phyloP scores from a whole-genome alignment of 2,329 filamentous ascomycete genomes.

The Diaporthe eres region DNA sequence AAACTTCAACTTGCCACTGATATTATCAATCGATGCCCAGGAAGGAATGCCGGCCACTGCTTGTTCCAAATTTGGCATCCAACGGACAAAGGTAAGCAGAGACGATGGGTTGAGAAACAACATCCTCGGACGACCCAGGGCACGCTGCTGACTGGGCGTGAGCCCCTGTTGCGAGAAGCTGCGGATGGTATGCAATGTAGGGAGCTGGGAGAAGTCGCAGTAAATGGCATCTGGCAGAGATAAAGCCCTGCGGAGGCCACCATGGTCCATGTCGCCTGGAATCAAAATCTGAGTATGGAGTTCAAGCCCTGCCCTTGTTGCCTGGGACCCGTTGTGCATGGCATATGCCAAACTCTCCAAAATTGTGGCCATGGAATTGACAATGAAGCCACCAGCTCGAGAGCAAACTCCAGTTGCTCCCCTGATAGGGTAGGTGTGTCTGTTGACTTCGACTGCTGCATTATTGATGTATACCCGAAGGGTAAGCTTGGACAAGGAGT shows the following conservation, averaged over 20 bases:
- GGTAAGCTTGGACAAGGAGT: not conserved
- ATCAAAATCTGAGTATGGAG: not conserved
- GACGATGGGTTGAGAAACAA: not conserved
- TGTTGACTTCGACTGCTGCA: rapidly evolving
- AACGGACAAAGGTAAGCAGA: not conserved
- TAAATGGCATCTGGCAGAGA: not conserved
- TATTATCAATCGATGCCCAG: rapidly evolving
- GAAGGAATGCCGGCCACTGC: rapidly evolving
- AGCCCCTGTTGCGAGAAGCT: not conserved
- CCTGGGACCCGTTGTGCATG: not conserved
- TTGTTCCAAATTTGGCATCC: not conserved
- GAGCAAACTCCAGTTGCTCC: not conserved
- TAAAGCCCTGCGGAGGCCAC: not conserved
- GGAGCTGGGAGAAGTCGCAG: not conserved
- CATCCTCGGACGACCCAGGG: too few relatives aligned
- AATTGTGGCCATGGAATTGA: not conserved
- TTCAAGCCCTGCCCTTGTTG: too few relatives aligned
- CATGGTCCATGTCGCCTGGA: not conserved
- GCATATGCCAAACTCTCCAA: not conserved
- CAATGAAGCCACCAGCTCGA: not conserved
- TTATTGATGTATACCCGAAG: not conserved
- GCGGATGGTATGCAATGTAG: too few relatives aligned
- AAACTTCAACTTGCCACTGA: not conserved
- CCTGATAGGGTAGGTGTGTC: rapidly evolving
- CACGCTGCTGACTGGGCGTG: too few relatives aligned